Conservation (phyloP, 2,329 filamentous ascomycete species). For the Magnaporthiopsis poae region DNA sequence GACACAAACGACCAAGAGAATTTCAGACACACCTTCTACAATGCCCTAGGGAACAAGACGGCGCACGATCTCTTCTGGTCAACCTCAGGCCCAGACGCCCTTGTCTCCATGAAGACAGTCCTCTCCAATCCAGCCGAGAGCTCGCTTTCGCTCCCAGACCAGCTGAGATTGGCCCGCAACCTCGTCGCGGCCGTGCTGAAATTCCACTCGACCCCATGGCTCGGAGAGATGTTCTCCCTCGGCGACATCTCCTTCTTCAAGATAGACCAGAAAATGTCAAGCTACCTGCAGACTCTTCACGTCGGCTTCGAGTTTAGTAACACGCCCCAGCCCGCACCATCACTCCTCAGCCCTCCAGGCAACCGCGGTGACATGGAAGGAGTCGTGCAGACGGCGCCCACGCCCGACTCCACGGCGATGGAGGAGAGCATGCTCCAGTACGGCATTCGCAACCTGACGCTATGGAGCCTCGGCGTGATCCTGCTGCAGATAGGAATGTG, state of each 20-base stretch:
- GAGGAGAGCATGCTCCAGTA: constrained; percentile 13
- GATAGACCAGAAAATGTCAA: constrained; percentile 8
- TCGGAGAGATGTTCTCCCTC: constrained; percentile 9
- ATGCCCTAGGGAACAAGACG: neutral
- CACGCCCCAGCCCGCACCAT: neutral
- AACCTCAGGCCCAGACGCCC: neutral
- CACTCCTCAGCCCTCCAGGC: neutral
- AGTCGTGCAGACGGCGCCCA: neutral
- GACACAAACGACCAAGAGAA: constrained; percentile 1
- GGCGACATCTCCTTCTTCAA: constrained; percentile 13
- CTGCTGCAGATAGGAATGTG: constrained; percentile 12
- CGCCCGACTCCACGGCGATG: constrained; percentile 1
- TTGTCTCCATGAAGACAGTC: constrained; percentile 1
- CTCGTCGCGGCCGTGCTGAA: constrained; percentile 10
- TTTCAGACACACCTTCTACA: constrained; percentile 10
- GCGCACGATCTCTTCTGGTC: neutral
- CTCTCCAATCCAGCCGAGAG: constrained; percentile 3
- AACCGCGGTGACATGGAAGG: constrained; percentile 6
- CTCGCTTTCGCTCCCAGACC: constrained; percentile 6
- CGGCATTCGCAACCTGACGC: constrained; percentile 12
- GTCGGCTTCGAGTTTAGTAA: constrained; percentile 11
- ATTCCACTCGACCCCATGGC: constrained; percentile 14
- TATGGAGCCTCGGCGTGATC: constrained; percentile 10
- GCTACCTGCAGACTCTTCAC: constrained; percentile 13
- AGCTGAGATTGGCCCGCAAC: constrained; percentile 8